Evolutionary conservation across 768 basidiomycete genomes (phyloP), one percentile per base, ranked within the genome.

Genomic region (Coprinopsis cinerea): DNA sequence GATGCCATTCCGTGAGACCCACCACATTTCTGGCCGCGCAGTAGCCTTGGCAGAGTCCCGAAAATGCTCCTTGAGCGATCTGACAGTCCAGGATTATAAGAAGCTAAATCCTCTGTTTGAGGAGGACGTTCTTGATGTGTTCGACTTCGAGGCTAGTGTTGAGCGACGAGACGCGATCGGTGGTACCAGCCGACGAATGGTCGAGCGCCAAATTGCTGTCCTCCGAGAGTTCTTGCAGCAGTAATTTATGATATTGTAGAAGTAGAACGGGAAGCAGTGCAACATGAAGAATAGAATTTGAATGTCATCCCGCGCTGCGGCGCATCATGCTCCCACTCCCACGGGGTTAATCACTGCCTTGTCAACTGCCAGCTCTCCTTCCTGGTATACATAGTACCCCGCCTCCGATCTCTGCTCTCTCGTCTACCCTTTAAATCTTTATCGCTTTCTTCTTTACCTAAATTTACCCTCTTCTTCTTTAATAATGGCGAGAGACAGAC

Each of bases 1-100:
- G 94, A 89, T 93, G 36, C 96, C 96, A 6, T 98, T 99, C 82
- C 85, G 96, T 37, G 92, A 97, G 68, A 99, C 96, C 1, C 96
- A 99, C 64, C 96, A 99, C 65, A 83, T 99, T 57, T 97, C 96
- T 3, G 96, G 96, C 3, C 85, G 92, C 13, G 93, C 95, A 17
- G 95, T 99, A 40, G 93, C 95, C 1, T 75, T 97, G 32, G 95
- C 95, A 0, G 96, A 99, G 65, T 72, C 83, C 36, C 79, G 82
- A 27, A 76, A 78, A 52, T 85, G 87, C 58, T 87, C 90, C 59
- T 75, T 99, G 35, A 83, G 90, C 54, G 82, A 88, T 44, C 77
- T 99, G 53, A 75, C 82, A 1, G 72, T 93, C 44, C 69, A 81
- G 28, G 92, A 99, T 66, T 94, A 81, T 72, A 80, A 87, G 63